Conservation (phyloP, 768 basidiomycete species). For the Chiua virens region DNA sequence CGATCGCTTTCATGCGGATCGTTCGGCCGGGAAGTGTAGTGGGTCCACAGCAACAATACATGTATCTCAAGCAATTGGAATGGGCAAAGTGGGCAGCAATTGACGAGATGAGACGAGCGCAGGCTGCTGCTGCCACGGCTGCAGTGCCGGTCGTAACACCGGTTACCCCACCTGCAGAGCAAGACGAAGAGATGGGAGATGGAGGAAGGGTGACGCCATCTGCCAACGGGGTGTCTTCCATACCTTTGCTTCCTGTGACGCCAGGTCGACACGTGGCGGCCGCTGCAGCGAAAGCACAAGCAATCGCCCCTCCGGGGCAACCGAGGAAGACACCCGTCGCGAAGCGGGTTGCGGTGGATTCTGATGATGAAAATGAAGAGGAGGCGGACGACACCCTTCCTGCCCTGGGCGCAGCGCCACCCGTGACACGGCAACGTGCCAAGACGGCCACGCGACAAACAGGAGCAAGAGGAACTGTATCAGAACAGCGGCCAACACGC, state of each 20-base stretch:
- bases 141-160: conserved; percentile 60
- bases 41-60: conserved; percentile 90
- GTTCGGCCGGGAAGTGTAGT: conserved; percentile 93
- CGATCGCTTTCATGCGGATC: conserved; percentile 97
- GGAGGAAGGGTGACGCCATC: conserved; percentile 40
- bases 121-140: conserved; percentile 43
- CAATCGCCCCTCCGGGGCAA: conserved; percentile 77
- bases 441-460: conserved; percentile 40
- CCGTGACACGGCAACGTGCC: conserved; percentile 32
- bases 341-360: conserved; percentile 68
- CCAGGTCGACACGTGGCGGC: conserved; percentile 74
- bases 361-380: conserved; percentile 59
- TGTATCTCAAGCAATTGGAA: conserved; percentile 92
- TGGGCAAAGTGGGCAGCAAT: conserved; percentile 93
- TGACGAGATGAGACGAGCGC: conserved; percentile 61
- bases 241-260: conserved; percentile 69
- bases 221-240: conserved; percentile 15
- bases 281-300: conserved; percentile 68
- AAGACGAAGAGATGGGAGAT: conserved; percentile 59
- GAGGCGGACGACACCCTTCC: conserved; percentile 66
- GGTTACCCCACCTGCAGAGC: conserved; percentile 79
- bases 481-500: conserved; percentile 72
- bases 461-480: conserved; percentile 53
- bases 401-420: conserved; percentile 53
- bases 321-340: conserved; percentile 85